phyloP scores from a whole-genome alignment of 2,329 filamentous ascomycete genomes.

The Penicillium italicum region DNA sequence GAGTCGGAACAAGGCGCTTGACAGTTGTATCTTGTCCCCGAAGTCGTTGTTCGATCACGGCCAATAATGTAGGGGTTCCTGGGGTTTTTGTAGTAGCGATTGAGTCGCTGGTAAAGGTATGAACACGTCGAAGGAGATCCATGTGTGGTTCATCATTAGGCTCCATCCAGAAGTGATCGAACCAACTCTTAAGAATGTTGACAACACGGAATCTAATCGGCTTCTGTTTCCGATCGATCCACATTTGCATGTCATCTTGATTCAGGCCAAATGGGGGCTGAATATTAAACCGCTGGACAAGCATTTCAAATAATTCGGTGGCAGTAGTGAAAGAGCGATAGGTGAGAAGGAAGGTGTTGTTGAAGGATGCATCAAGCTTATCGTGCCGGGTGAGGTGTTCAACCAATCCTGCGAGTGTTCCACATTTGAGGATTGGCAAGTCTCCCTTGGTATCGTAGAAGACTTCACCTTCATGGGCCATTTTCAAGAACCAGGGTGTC shows the following conservation, averaged over 20 bases:
- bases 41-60: conserved; percentile 81
- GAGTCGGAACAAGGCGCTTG: conserved; percentile 80
- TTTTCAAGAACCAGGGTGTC: conserved; percentile 74
- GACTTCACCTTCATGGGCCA: conserved; percentile 85
- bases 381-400: conserved; percentile 96
- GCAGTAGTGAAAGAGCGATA: conserved; percentile 94
- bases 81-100: conserved; percentile 92
- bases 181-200: conserved; percentile 97
- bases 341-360: conserved; percentile 95
- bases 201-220: conserved; percentile 93
- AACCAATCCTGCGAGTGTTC: conserved; percentile 81
- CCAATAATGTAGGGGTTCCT: conserved; percentile 77
- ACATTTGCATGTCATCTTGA: conserved; percentile 72
- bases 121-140: conserved; percentile 81
- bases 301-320: conserved; percentile 82
- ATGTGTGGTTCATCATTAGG: conserved; percentile 80
- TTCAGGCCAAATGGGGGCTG: conserved; percentile 82
- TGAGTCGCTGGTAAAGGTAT: conserved; percentile 84
- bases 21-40: conserved; percentile 76
- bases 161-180: conserved; percentile 99
- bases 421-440: conserved; percentile 76
- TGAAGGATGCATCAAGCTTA: conserved; percentile 90
- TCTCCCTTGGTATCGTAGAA: conserved; percentile 82
- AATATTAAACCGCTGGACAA: conserved; percentile 87
- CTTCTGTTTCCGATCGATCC: conserved; percentile 93